These are phyloP conservation scores for Aphanocladium album DNA, from an alignment of 2,329 filamentous ascomycete genomes.

Conservation along the genomic window DNA sequence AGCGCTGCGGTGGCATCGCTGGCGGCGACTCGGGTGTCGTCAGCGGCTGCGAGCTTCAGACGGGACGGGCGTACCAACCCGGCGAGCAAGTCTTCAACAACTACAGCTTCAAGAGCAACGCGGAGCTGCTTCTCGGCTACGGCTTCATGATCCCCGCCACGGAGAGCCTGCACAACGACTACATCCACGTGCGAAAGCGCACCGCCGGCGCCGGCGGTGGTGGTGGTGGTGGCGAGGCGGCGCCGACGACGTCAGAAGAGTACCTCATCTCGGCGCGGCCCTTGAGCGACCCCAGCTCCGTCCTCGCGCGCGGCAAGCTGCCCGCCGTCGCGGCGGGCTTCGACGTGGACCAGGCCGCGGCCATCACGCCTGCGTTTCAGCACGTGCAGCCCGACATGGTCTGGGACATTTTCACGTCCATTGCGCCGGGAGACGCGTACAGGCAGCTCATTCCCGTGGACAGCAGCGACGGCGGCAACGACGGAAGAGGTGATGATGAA, in stretches of 20 bases:
- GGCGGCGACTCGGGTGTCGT: background rate
- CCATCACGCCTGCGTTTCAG: conserved; percentile 36
- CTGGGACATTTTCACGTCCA: conserved; percentile 41
- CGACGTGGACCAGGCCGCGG: background rate
- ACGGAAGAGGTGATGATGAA: no score
- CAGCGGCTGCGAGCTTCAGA: conserved; percentile 37
- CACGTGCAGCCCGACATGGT: conserved; percentile 51
- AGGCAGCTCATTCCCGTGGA: conserved; percentile 4
- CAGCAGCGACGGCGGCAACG: conserved; percentile 20
- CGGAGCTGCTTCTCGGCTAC: conserved; percentile 61
- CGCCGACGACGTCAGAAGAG: conserved; percentile 27
- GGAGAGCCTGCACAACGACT: conserved; percentile 51
- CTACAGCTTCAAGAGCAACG: conserved; percentile 70
- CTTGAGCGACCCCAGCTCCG: conserved; percentile 41
- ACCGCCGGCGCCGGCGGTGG: conserved; percentile 20
- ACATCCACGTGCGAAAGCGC: conserved; percentile 51
- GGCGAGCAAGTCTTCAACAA: conserved; percentile 63
- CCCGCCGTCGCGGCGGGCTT: conserved; percentile 23
- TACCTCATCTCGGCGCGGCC: conserved; percentile 51
- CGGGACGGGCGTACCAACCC: conserved; percentile 37
- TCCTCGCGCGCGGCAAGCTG: conserved; percentile 39
- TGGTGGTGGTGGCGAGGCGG: no score
- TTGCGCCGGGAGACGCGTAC: conserved; percentile 19
- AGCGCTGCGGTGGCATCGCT: conserved; percentile 39
- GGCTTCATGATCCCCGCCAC: conserved; percentile 53